Conservation (phyloP, 192 early-diverging fungal species). For the Coemansia sp. region DNA sequence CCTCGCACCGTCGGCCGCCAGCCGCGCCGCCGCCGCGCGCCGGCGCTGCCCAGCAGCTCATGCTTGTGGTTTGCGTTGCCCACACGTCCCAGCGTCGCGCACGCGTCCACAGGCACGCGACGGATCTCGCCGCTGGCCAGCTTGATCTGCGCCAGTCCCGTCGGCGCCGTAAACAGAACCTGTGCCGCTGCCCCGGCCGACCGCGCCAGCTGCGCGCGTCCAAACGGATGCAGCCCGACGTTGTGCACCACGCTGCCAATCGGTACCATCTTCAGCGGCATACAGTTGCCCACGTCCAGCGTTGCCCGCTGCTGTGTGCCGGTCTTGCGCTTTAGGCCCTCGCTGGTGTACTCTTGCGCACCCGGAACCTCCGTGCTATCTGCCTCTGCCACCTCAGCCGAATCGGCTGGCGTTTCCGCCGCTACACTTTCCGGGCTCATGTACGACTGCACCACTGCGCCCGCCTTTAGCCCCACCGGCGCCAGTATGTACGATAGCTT, state of each 20-base stretch:
- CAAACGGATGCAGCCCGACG: constrained; percentile 73
- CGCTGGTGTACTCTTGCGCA: constrained; percentile 13
- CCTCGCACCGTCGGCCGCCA: constrained; percentile 90
- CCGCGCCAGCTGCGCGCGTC: constrained; percentile 71
- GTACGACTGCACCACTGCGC: constrained; percentile 65
- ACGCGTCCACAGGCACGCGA: constrained; percentile 73
- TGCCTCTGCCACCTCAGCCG: not conserved
- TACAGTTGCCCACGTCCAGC: constrained; percentile 83
- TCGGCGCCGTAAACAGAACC: constrained; percentile 70
- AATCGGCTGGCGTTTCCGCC: constrained; percentile 7
- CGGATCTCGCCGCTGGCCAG: constrained; percentile 85
- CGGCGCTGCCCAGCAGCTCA: constrained; percentile 84
- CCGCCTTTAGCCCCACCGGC: constrained; percentile 68
- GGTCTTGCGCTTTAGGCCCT: constrained; percentile 7
- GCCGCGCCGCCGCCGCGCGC: constrained; percentile 75
- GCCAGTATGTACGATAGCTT: constrained; percentile 84
- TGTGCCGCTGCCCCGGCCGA: constrained; percentile 86
- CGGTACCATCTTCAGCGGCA: constrained; percentile 85
- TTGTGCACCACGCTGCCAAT: constrained; percentile 87
- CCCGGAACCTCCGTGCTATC: not conserved
- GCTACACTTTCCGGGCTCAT: constrained; percentile 14
- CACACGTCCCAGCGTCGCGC: constrained; percentile 86
- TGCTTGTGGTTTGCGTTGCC: constrained; percentile 89
- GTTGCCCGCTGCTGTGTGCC: constrained; percentile 10
- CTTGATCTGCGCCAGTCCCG: constrained; percentile 79